Evolutionary conservation across 2,329 filamentous ascomycete genomes (phyloP).

Genomic region (Ramularia endophylla): DNA sequence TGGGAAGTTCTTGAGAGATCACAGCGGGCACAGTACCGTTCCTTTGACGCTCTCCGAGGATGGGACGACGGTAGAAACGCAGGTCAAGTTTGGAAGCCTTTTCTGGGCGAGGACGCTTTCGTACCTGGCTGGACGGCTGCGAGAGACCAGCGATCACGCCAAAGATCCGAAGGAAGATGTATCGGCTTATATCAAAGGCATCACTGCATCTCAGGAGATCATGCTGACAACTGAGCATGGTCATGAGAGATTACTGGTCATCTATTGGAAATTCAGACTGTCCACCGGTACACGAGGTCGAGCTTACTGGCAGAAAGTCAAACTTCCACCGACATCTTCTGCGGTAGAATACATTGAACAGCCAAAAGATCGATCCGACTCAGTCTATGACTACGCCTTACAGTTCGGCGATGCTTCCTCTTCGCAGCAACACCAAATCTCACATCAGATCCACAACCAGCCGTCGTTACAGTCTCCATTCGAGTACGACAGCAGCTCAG

Average conservation of each 20-base stretch:
- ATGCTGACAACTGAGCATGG: slow-evolving; percentile 29
- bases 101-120: slow-evolving; percentile 40
- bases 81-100: slow-evolving; percentile 36
- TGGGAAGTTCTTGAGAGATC: slow-evolving; percentile 16
- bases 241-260: slow-evolving; percentile 24
- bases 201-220: slow-evolving; percentile 41
- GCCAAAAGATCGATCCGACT: slow-evolving; percentile 17
- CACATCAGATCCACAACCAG: slow-evolving; percentile 2
- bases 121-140: slow-evolving; percentile 21
- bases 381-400: slow-evolving; percentile 16
- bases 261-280: slow-evolving; percentile 27
- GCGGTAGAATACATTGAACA: slow-evolving; percentile 1
- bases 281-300: slow-evolving; percentile 17
- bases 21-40: slow-evolving; percentile 16
- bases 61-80: slow-evolving; percentile 21
- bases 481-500: slow-evolving; percentile 23
- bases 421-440: slow-evolving; percentile 6
- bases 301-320: slow-evolving; percentile 25
- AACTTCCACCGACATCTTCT: slow-evolving; percentile 12
- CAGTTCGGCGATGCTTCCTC: slow-evolving; percentile 11
- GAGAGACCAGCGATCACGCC: slow-evolving; percentile 11
- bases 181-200: slow-evolving; percentile 27
- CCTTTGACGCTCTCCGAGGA: slow-evolving; percentile 14
- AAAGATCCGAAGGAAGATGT: slow-evolving; percentile 23
- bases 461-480: slow-evolving; percentile 27